Percentiles rank a stretch among this genome's conserved stretches.
These are phyloP conservation scores for Apiotrichum montevideense DNA, from an alignment of 1,284 basidiomycete species.

Conservation along the genomic window DNA sequence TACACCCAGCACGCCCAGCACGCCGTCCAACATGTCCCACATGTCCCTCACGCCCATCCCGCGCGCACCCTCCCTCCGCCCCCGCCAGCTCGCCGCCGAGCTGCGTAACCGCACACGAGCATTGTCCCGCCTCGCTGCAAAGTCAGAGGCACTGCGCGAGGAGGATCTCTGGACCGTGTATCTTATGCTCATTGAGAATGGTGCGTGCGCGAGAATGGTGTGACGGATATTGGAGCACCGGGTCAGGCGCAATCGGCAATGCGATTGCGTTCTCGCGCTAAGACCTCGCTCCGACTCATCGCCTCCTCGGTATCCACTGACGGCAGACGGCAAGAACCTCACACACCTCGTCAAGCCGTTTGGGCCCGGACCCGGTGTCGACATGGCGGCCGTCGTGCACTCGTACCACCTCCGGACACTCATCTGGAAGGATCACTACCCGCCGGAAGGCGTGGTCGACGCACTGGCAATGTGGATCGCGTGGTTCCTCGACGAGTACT, in stretches of 20 bases:
- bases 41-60: background rate
- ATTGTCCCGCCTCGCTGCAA: conserved; percentile 25
- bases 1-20: conserved; percentile 9
- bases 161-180: conserved; percentile 56
- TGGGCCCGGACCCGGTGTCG: conserved; percentile 31
- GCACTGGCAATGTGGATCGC: conserved; percentile 49
- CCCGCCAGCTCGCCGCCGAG: conserved; percentile 25
- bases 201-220: conserved; percentile 27
- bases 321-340: conserved; percentile 59
- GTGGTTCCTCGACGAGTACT: conserved; percentile 45
- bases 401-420: conserved; percentile 6
- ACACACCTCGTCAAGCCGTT: conserved; percentile 53
- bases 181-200: conserved; percentile 64
- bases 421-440: conserved; percentile 31
- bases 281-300: no score
- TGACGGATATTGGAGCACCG: background rate
- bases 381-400: conserved; percentile 7
- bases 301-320: background rate
- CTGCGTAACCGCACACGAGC: conserved; percentile 30
- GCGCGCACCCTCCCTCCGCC: background rate
- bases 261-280: no score
- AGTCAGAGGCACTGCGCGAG: conserved; percentile 15
- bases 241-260: no score
- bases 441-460: conserved; percentile 41
- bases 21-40: background rate